Conservation (phyloP, 345 rosid species). For the Aquilaria yunnanensis region DNA sequence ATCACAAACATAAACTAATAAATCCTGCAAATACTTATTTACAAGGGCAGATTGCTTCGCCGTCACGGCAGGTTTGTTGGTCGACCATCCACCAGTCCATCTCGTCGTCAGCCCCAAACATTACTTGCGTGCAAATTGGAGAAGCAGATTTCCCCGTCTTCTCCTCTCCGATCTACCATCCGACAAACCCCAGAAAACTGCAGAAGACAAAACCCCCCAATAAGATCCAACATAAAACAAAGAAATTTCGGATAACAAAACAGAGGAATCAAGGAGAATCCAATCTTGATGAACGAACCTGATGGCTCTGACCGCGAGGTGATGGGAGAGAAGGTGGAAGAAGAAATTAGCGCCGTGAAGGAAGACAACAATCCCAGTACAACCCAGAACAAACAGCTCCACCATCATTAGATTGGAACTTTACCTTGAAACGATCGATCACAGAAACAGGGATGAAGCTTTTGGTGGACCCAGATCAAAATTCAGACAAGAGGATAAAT, state of each 20-base stretch:
- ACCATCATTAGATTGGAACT: slow-evolving; percentile 19
- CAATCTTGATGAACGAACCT: slow-evolving; percentile 21
- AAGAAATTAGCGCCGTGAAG: slow-evolving; percentile 62
- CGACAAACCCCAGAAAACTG: slow-evolving; percentile 62
- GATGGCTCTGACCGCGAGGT: slow-evolving; percentile 42
- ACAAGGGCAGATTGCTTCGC: background rate
- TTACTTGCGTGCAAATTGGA: slow-evolving; percentile 6
- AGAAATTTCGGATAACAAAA: background rate
- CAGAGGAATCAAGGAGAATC: background rate
- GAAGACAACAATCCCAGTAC: slow-evolving; percentile 51
- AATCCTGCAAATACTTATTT: background rate
- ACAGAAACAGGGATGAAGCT: background rate
- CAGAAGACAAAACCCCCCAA: slow-evolving; percentile 5
- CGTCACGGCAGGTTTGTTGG: slow-evolving; percentile 11
- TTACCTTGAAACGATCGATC: background rate
- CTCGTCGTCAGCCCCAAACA: no score
- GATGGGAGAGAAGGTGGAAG: slow-evolving; percentile 50
- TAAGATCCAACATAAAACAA: background rate
- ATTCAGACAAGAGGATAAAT: no score
- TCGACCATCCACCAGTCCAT: background rate
- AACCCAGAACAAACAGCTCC: slow-evolving; percentile 47
- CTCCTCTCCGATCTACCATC: slow-evolving; percentile 28
- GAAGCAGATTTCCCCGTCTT: slow-evolving; percentile 1
- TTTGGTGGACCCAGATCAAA: no score
- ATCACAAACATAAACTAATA: no score